Conservation (phyloP, 2,329 filamentous ascomycete genomes). For the Hortaea sp. region DNA sequence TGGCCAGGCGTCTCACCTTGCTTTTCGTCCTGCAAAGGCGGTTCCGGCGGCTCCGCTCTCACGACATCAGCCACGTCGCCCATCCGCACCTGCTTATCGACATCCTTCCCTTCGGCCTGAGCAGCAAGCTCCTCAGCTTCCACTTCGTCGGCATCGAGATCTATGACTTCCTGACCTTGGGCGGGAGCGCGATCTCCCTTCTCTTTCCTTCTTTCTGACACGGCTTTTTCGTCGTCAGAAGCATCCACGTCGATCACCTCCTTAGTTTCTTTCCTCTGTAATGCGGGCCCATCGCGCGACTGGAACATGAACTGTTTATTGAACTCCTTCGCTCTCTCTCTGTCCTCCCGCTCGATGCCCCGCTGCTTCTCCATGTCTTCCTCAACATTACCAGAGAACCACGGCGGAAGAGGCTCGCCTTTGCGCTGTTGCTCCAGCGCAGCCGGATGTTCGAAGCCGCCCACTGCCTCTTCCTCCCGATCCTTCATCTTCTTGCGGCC, state of each 20-base stretch:
- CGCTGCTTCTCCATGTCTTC: slow-evolving; percentile 47
- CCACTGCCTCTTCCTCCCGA: slow-evolving; percentile 45
- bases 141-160: slow-evolving; percentile 17
- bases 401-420: slow-evolving; percentile 61
- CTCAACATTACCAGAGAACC: slow-evolving; percentile 53
- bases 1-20: neutral
- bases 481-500: slow-evolving; percentile 44
- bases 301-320: slow-evolving; percentile 53
- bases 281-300: slow-evolving; percentile 39
- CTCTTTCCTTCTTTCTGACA: neutral
- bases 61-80: slow-evolving; percentile 22
- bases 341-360: slow-evolving; percentile 30
- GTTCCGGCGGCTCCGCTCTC: slow-evolving; percentile 30
- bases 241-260: slow-evolving; percentile 40
- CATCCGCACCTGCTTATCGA: slow-evolving; percentile 19
- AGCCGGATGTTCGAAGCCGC: slow-evolving; percentile 46
- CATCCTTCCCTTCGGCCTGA: slow-evolving; percentile 28
- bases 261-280: slow-evolving; percentile 44
- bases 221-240: slow-evolving; percentile 30
- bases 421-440: slow-evolving; percentile 28
- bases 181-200: neutral
- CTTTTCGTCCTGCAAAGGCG: neutral
- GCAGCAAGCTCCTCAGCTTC: slow-evolving; percentile 17
- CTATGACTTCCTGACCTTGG: slow-evolving; percentile 30
- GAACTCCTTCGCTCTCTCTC: slow-evolving; percentile 50